Evolutionary conservation across 192 early-diverging fungal genomes (phyloP).

Genomic region (Umbelopsis vinacea): DNA sequence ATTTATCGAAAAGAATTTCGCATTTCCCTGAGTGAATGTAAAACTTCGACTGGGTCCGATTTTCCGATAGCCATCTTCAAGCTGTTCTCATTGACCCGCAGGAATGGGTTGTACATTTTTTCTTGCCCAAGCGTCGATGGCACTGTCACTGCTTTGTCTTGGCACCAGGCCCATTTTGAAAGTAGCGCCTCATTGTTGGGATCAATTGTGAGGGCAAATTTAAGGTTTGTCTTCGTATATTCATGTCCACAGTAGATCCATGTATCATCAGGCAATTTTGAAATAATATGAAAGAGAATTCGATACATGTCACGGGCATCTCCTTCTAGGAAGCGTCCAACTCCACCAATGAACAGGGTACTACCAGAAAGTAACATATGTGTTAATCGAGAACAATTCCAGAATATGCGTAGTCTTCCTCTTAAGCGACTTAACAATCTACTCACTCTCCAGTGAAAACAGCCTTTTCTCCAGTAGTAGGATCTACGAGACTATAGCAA

Average conservation of each 20-base stretch:
- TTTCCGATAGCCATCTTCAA: conserved; percentile 61
- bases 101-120: conserved; percentile 84
- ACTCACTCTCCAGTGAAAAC: conserved; percentile 83
- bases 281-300: conserved; percentile 56
- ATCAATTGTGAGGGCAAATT: conserved; percentile 83
- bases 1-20: conserved; percentile 71
- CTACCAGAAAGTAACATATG: conserved; percentile 11
- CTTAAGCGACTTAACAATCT: not conserved
- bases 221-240: conserved; percentile 56
- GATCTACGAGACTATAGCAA: conserved; percentile 78
- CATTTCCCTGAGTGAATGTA: conserved; percentile 76
- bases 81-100: conserved; percentile 73
- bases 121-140: conserved; percentile 94
- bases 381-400: conserved; percentile 1
- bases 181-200: conserved; percentile 71
- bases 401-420: not conserved
- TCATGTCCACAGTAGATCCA: conserved; percentile 67
- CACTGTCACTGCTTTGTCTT: conserved; percentile 55
- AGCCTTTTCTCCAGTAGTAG: conserved; percentile 58
- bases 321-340: conserved; percentile 62
- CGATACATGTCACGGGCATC: conserved; percentile 65
- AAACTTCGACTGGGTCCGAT: conserved; percentile 72
- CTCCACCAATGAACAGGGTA: conserved; percentile 59
- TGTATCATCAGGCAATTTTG: conserved; percentile 61
- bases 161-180: conserved; percentile 68